Conservation (phyloP, 768 basidiomycete species). For the Tylopilus sp. region DNA sequence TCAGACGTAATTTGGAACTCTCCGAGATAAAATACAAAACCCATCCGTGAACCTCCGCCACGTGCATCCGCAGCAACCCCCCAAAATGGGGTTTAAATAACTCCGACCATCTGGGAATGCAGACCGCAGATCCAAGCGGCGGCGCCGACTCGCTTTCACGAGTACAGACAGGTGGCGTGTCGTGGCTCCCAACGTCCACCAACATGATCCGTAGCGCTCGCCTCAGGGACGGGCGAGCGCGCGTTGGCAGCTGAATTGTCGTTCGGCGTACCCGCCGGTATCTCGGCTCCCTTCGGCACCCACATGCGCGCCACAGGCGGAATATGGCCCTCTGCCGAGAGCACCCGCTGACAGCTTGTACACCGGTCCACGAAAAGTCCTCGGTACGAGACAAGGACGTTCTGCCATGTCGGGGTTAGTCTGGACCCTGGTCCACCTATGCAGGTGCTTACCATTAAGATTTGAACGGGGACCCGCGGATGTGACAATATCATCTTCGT, state of each 20-base stretch:
- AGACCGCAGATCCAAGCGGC: background rate
- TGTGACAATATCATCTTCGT: conserved; percentile 54
- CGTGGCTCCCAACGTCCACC: conserved; percentile 46
- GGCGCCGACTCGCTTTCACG: conserved; percentile 8
- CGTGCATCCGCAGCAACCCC: background rate
- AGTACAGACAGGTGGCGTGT: conserved; percentile 45
- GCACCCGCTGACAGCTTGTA: conserved; percentile 56
- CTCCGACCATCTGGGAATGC: conserved; percentile 1
- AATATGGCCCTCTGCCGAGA: conserved; percentile 67
- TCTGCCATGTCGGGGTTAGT: conserved; percentile 31
- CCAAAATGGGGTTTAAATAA: background rate
- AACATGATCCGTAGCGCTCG: conserved; percentile 16
- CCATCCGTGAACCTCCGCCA: background rate
- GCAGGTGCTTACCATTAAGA: conserved; percentile 41
- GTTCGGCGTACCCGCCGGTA: background rate
- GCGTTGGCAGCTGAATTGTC: background rate
- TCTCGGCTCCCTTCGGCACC: conserved; percentile 27
- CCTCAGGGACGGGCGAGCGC: background rate
- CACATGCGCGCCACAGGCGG: conserved; percentile 67
- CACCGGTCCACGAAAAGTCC: conserved; percentile 63
- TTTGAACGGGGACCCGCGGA: conserved; percentile 51
- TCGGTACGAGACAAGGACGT: conserved; percentile 52
- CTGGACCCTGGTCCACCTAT: background rate
- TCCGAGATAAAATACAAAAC: background rate
- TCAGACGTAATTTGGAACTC: conserved; percentile 15